A percentile compares a stretch with the other conserved stretches of the same genome.
phyloP scores from a whole-genome alignment of 1,139 yeast genomes.

The Taphrina sp. region DNA sequence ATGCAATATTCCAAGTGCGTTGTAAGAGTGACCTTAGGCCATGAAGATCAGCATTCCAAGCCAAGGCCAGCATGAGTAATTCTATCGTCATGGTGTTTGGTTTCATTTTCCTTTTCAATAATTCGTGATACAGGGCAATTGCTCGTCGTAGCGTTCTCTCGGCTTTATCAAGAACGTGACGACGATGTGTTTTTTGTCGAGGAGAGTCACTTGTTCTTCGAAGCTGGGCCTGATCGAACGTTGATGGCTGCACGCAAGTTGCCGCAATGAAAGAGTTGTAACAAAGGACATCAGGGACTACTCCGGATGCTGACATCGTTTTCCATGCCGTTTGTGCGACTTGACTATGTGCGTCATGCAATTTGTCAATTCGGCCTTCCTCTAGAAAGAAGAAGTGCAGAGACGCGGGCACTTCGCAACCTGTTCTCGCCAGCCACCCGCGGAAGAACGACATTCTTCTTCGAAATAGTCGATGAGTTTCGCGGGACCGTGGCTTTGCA shows the following conservation, averaged over 20 bases:
- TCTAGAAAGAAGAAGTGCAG: constrained; percentile 10
- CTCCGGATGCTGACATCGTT: not conserved
- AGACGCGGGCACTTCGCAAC: not conserved
- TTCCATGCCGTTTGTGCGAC: constrained; percentile 10
- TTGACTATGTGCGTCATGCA: not conserved
- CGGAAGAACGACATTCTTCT: not conserved
- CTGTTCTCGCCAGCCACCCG: not conserved
- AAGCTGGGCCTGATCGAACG: constrained; percentile 7
- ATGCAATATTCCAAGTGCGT: constrained; percentile 16
- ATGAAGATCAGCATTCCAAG: constrained; percentile 4
- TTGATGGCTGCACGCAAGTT: constrained; percentile 9
- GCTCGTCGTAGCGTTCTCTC: constrained; percentile 7
- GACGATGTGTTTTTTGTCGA: not conserved
- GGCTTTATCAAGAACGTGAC: not conserved
- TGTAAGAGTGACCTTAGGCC: constrained; percentile 7
- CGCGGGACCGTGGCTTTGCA: not conserved
- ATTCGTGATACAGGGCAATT: constrained; percentile 12
- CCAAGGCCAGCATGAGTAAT: constrained; percentile 13
- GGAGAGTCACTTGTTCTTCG: not conserved
- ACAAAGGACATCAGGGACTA: constrained; percentile 24
- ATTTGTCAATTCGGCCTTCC: constrained; percentile 8
- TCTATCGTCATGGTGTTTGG: constrained; percentile 24
- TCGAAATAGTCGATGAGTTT: not conserved
- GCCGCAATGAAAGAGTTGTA: constrained; percentile 25
- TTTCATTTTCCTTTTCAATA: constrained; percentile 6